Conservation (phyloP, 768 basidiomycete species). For the Mycena polygramma region DNA sequence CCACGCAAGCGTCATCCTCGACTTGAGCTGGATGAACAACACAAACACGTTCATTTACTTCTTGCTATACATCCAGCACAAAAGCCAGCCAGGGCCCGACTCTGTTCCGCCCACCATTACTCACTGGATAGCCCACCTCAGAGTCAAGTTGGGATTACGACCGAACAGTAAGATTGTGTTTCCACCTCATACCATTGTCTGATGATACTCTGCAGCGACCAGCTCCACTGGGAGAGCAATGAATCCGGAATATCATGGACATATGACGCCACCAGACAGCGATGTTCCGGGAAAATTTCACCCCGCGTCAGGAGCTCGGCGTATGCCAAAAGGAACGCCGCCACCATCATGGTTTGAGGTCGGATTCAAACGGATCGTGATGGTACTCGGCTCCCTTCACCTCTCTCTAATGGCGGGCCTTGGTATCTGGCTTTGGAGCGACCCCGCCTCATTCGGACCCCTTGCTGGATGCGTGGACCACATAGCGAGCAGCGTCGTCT, state of each 20-base stretch:
- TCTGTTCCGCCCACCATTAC: neutral
- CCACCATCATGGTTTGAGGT: neutral
- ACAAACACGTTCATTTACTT: too few relatives aligned
- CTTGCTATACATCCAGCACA: neutral
- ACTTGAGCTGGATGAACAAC: neutral
- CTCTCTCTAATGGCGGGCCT: slow-evolving; percentile 26
- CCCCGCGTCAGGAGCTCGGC: neutral
- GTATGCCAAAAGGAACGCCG: too few relatives aligned
- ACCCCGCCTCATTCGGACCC: slow-evolving; percentile 15
- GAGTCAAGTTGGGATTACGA: neutral
- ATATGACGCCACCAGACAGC: too few relatives aligned
- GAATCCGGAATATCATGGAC: too few relatives aligned
- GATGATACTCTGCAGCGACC: too few relatives aligned
- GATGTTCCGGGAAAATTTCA: too few relatives aligned
- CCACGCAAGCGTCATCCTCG: slow-evolving; percentile 2
- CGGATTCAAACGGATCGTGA: neutral
- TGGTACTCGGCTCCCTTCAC: slow-evolving; percentile 24
- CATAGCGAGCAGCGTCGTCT: neutral
- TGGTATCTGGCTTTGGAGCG: slow-evolving; percentile 31
- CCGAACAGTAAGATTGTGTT: too few relatives aligned
- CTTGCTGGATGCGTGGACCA: neutral
- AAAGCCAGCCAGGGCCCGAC: neutral
- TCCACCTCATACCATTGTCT: too few relatives aligned
- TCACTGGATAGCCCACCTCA: slow-evolving; percentile 4
- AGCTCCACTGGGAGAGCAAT: too few relatives aligned